Percentiles rank a stretch among this genome's conserved stretches.
Conservation (phyloP, 306 rosid species). For the Carpinus viminea region DNA sequence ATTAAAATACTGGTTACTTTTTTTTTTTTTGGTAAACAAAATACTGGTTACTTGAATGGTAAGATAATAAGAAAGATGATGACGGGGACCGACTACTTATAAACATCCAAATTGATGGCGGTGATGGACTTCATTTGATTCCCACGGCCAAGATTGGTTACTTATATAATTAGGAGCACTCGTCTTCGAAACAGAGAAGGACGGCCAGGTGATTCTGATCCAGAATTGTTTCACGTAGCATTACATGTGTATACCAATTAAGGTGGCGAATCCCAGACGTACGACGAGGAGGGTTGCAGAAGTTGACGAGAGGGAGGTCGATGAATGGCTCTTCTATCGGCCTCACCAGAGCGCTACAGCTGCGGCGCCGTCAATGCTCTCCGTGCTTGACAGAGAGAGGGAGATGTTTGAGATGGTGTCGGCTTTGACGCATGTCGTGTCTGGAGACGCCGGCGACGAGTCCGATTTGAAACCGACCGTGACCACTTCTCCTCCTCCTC, state of each 20-base stretch:
- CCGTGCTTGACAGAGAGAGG: constrained; percentile 33
- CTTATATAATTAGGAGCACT: too few species aligned
- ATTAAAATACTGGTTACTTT: too few species aligned
- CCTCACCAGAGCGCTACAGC: background rate
- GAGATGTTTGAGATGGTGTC: constrained; percentile 58
- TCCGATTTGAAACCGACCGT: background rate
- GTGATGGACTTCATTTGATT: too few species aligned
- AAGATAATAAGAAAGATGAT: too few species aligned
- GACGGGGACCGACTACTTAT: too few species aligned
- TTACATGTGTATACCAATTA: constrained; percentile 26
- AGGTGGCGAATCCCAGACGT: constrained; percentile 40
- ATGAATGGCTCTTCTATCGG: background rate
- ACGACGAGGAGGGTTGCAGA: background rate
- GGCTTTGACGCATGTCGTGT: constrained; percentile 41
- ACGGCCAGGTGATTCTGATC: too few species aligned
- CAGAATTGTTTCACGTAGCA: background rate
- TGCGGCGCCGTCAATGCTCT: constrained; percentile 30
- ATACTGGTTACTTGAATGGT: too few species aligned
- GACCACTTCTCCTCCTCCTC: background rate
- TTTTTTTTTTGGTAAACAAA: too few species aligned
- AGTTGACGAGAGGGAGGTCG: background rate
- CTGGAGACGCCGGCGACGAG: constrained; percentile 27
- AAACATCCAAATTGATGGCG: too few species aligned
- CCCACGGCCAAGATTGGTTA: too few species aligned
- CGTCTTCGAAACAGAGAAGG: too few species aligned